Evolutionary conservation across 257 asterid species (phyloP).

Genomic region (Scutellaria barbata): DNA sequence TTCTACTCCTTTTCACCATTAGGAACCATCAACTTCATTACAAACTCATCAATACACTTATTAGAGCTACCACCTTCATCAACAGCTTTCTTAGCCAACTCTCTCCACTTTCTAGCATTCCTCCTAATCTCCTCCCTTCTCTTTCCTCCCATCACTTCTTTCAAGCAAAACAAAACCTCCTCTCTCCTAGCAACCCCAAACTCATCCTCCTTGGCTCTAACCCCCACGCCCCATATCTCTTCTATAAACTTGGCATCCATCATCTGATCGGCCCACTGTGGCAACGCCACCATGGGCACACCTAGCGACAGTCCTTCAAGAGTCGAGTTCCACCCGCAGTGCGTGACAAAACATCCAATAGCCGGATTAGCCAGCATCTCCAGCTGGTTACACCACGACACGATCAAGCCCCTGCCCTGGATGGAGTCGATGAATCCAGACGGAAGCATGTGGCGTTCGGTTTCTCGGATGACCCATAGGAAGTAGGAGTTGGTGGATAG

Average conservation of each 20-base stretch:
- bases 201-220: slow-evolving; percentile 62
- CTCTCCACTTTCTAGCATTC: slow-evolving; percentile 57
- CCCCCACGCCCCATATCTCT: slow-evolving; percentile 65
- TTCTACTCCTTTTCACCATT: no score
- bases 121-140: slow-evolving; percentile 46
- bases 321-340: slow-evolving; percentile 76
- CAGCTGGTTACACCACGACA: slow-evolving; percentile 77
- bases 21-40: slow-evolving; percentile 30
- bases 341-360: slow-evolving; percentile 69
- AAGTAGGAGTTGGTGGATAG: slow-evolving; percentile 39
- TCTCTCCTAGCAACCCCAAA: slow-evolving; percentile 55
- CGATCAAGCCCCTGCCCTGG: slow-evolving; percentile 51
- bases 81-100: slow-evolving; percentile 53
- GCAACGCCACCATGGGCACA: slow-evolving; percentile 68
- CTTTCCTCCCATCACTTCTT: slow-evolving; percentile 58
- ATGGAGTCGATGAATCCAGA: slow-evolving; percentile 36
- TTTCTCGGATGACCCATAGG: slow-evolving; percentile 70
- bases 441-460: slow-evolving; percentile 55
- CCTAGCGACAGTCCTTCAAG: slow-evolving; percentile 64
- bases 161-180: slow-evolving; percentile 52
- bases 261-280: slow-evolving; percentile 75
- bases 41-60: slow-evolving; percentile 54
- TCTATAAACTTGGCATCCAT: slow-evolving; percentile 67
- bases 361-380: slow-evolving; percentile 58
- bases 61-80: slow-evolving; percentile 69